A percentile compares a stretch with the other conserved stretches of the same genome.
Conservation (phyloP, 2,329 filamentous ascomycete genomes). For the Ceratocystis harringtonii region DNA sequence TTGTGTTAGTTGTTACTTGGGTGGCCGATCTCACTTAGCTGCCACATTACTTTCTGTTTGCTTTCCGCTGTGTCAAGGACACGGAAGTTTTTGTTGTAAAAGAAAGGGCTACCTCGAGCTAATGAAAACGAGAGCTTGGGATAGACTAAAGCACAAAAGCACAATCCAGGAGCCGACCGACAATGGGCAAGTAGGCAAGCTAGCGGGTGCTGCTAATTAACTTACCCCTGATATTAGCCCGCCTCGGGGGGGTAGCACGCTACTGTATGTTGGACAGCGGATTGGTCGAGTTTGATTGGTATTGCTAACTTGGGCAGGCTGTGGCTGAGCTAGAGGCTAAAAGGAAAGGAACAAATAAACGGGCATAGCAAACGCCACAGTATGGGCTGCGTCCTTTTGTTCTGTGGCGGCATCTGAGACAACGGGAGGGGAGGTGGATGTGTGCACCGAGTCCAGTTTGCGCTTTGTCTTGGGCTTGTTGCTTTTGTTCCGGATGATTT, state of each 20-base stretch:
- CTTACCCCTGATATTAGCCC: constrained; percentile 1
- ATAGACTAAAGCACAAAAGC: background rate
- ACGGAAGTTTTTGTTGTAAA: too few relatives aligned
- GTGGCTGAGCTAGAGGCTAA: background rate
- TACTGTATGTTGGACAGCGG: background rate
- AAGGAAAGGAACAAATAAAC: background rate
- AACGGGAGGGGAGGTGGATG: background rate
- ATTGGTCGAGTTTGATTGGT: background rate
- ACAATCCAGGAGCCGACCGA: background rate
- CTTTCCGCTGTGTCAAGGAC: too few relatives aligned
- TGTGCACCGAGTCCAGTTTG: background rate
- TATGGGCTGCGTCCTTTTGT: background rate
- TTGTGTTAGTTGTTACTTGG: background rate
- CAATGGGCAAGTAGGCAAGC: background rate
- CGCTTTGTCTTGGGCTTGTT: background rate
- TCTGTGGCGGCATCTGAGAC: background rate
- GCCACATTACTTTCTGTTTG: too few relatives aligned
- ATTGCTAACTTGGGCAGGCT: background rate
- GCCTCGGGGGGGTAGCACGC: background rate
- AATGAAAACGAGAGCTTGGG: too few relatives aligned
- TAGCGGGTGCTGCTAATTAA: background rate
- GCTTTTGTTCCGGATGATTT: too few relatives aligned
- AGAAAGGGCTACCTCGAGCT: too few relatives aligned
- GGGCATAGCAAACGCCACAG: background rate
- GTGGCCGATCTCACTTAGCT: background rate